Evolutionary conservation across 2,329 filamentous ascomycete genomes (phyloP), one percentile per base, ranked within the genome.

Genomic region (Botrytis deweyae): DNA sequence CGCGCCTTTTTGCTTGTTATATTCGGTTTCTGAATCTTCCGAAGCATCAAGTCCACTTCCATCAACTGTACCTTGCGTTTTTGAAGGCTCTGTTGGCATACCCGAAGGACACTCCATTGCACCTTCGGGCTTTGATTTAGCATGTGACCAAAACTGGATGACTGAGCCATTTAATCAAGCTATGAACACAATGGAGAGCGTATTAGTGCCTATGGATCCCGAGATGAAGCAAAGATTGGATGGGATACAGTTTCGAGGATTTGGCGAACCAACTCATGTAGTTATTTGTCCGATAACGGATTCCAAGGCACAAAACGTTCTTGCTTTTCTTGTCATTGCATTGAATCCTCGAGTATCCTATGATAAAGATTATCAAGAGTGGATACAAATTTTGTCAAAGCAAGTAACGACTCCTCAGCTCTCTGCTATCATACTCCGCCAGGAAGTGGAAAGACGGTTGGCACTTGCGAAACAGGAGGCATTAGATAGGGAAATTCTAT

Each of bases 221-320:
- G 83, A 22, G 83, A 86, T 36, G 12, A 78, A 84, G 36, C 80
- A 84, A 33, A 83, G 92, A 66, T 84, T 92, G 67, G 83, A 83
- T 95, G 70, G 84, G 94, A 73, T 85, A 91, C 58, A 91, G 90
- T 0, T 85, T 95, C 29, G 83, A 78, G 92, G 93, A 0, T 93
- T 92, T 77, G 89, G 89, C 1, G 90, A 94, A 75, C 85, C 89
- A 7, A 87, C 85, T 25, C 89, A 91, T 1, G 88, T 94, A 18
- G 91, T 95, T 4, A 87, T 95, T 4, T 93, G 93, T 78, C 93
- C 93, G 0, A 90, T 96, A n/a, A 89, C 93, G 75, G 91, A 92
- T 0, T 94, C 92, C 0, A 92, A 94, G 72, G 87, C 87, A 8
- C 36, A 55, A 72, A 86, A 86, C 16, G 89, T 92, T 0, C 87